Conservation (phyloP, 2,329 filamentous ascomycete species). For the Aspergillus ochraceus region DNA sequence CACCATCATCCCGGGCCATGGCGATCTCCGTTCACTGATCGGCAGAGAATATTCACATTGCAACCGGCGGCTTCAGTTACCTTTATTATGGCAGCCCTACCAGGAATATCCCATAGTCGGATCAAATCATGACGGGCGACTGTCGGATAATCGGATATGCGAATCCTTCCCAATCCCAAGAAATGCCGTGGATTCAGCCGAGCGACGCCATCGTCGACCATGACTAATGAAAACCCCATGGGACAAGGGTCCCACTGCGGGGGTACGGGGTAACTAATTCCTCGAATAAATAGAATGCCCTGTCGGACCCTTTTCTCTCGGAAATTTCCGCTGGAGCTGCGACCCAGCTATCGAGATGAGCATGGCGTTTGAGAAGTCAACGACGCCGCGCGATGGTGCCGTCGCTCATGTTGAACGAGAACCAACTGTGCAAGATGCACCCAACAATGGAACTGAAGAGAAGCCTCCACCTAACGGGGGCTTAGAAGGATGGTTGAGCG, state of each 20-base stretch:
- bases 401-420: background rate
- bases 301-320: background rate
- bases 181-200: constrained; percentile 8
- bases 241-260: constrained; percentile 15
- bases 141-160: background rate
- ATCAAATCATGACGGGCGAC: background rate
- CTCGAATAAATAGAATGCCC: background rate
- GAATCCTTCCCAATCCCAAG: background rate
- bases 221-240: constrained; percentile 26
- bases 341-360: background rate
- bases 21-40: background rate
- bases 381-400: background rate
- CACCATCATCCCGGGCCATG: background rate
- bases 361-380: background rate
- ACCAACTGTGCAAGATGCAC: background rate
- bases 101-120: background rate
- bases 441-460: background rate
- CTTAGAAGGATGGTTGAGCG: constrained; percentile 29
- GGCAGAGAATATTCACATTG: no score
- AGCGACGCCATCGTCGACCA: background rate
- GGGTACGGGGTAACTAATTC: constrained; percentile 10
- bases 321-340: background rate
- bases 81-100: background rate
- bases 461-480: constrained; percentile 25
- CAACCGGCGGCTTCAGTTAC: no score